Evolutionary conservation across 2,329 filamentous ascomycete species (phyloP).

Genomic region (Didymella segeticola): DNA sequence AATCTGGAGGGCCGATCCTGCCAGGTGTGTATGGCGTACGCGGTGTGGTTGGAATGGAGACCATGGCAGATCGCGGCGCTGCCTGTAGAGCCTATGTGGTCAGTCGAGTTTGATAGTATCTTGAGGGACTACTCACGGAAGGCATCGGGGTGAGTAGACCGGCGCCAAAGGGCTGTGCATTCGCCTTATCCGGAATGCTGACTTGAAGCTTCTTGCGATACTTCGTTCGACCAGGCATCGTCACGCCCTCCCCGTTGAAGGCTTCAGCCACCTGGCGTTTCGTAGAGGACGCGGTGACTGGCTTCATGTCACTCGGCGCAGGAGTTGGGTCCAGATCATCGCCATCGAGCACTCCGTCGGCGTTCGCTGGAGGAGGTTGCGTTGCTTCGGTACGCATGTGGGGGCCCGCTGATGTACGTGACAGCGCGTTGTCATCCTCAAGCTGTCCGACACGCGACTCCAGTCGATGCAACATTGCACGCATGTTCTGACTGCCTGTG

Average conservation of each 20-base stretch:
- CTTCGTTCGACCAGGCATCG: not conserved
- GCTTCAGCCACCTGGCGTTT: not conserved
- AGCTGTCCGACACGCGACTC: not conserved
- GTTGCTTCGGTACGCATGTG: not conserved
- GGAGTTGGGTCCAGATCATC: not conserved
- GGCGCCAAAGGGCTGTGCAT: not conserved
- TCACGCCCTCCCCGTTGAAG: not conserved
- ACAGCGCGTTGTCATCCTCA: not conserved
- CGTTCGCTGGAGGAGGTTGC: not conserved
- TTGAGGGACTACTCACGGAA: slow-evolving; percentile 10
- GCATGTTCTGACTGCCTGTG: not conserved
- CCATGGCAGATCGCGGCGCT: not conserved
- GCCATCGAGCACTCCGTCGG: not conserved
- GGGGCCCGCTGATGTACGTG: not conserved
- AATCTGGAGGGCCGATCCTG: slow-evolving; percentile 19
- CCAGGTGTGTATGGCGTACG: slow-evolving; percentile 18
- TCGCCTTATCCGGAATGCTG: slow-evolving; percentile 10
- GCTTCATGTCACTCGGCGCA: not conserved
- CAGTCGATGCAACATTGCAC: not conserved
- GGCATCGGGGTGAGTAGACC: slow-evolving; percentile 18
- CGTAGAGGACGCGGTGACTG: not conserved
- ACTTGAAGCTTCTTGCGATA: slow-evolving; percentile 21
- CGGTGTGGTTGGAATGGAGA: not conserved
- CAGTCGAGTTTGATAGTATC: not conserved
- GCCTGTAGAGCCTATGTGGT: slow-evolving; percentile 2